Evolutionary conservation across 257 asterid genomes (phyloP).

Genomic region (Fraxinus pennsylvanica): DNA sequence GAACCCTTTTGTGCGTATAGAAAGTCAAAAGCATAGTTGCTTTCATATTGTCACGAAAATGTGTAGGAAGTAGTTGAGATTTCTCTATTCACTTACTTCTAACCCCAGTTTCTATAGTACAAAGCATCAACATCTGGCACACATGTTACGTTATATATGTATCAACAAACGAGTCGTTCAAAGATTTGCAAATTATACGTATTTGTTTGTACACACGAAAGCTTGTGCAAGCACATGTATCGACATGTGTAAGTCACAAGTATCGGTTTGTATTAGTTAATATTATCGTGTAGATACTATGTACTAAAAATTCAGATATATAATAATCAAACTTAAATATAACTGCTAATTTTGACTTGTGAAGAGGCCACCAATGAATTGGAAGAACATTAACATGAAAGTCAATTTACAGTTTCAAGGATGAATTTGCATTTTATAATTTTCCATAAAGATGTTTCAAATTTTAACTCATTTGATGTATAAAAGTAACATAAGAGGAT

Average conservation of each 20-base stretch:
- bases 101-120: neutral
- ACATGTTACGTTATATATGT: no score
- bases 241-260: no score
- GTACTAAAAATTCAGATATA: no score
- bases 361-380: no score
- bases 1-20: neutral
- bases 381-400: no score
- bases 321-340: no score
- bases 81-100: conserved; percentile 25
- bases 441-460: conserved; percentile 15
- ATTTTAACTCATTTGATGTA: conserved; percentile 6
- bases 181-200: neutral
- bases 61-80: conserved; percentile 40
- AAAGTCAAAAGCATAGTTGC: conserved; percentile 36
- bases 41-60: conserved; percentile 48
- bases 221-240: neutral
- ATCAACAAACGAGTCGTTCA: no score
- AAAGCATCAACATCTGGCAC: neutral
- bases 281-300: no score
- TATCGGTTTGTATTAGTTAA: neutral
- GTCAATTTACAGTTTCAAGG: no score
- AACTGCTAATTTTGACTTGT: no score
- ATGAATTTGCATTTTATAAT: neutral
- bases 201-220: no score
- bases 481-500: no score